Evolutionary conservation across 2,329 filamentous ascomycete species (phyloP), one percentile per base, ranked within the genome.

Genomic region (Pseudogymnoascus sp.): DNA sequence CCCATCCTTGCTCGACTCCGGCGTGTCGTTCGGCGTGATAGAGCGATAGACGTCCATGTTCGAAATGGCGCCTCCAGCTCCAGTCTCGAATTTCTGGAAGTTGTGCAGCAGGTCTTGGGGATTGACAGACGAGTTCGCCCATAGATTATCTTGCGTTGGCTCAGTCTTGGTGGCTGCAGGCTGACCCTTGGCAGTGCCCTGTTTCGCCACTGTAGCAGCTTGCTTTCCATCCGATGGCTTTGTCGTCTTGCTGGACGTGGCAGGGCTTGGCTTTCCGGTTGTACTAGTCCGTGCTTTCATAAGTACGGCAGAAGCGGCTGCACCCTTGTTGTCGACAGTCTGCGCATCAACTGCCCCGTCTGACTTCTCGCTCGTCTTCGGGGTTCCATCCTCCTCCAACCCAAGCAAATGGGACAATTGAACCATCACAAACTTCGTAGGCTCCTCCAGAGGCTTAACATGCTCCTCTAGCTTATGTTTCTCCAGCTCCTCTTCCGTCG

Each of bases 1-100:
- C 3, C 82, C 80, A 67, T 87, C 84, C 71, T 86, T 85, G 72
- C 78, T 83, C 2, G 84, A 87, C 67, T 87, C 85, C 0, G 85
- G 85, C 6, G 85, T 88, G 69, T 87, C 84, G 65, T 86, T 84
- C 0, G 84, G 84, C 24, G 84, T 84, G 63, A 82, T 75, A 1
- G 81, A 79, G 19, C 81, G 79, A 68, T 84, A 85, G 7, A 82
- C 75, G 62, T 74, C 78, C 70, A 82, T 78, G 65, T 87, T 82
- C 11, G 78, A 77, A 62, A 84, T 80, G 2, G 81, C 77, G 16
- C 79, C 83, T 8, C 75, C 74, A 35, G 75, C 77, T 71, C 75
- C 63, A 68, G 70, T 66, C 40, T 81, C 79, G 5, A 81, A 72
- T 2, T 72, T 71, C 19, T 74, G 72, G 14, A 83, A 73, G 14